Conservation (phyloP, 352 stramenopile species). For the Phytopythium oedochilum region DNA sequence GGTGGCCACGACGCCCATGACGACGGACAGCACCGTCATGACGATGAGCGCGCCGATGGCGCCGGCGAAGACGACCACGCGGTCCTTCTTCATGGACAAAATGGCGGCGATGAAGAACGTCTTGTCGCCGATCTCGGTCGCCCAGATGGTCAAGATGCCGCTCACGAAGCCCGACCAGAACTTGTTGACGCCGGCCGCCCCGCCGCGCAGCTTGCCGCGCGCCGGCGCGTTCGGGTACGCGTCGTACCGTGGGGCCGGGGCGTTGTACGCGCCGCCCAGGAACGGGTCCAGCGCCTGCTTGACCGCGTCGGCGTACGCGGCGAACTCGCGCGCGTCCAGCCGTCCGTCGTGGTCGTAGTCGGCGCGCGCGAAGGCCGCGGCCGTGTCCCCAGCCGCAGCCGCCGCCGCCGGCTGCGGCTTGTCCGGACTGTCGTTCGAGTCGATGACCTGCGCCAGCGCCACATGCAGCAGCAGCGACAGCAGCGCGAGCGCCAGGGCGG, state of each 20-base stretch:
- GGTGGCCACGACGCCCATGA: conserved; percentile 96
- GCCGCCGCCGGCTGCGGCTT: too few species aligned
- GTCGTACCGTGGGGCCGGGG: conserved; percentile 9
- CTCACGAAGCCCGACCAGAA: conserved; percentile 87
- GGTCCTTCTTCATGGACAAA: conserved; percentile 95
- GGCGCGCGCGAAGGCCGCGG: conserved; percentile 53
- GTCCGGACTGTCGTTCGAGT: conserved; percentile 12
- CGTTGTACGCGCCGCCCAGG: conserved; percentile 20
- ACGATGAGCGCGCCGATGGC: conserved; percentile 93
- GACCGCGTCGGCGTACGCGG: conserved; percentile 46
- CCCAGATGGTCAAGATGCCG: conserved; percentile 95
- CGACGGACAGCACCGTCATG: conserved; percentile 98
- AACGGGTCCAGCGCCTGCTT: conserved; percentile 53
- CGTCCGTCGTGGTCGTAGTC: conserved; percentile 71
- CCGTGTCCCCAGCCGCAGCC: conserved; percentile 14
- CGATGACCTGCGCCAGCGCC: conserved; percentile 1
- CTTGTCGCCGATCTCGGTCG: conserved; percentile 99
- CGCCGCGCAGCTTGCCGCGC: conserved; percentile 22
- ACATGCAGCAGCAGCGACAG: conserved; percentile 17
- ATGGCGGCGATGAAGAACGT: conserved; percentile 99
- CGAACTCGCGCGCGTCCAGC: conserved; percentile 61
- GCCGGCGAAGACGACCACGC: conserved; percentile 94
- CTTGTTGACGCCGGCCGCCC: conserved; percentile 46
- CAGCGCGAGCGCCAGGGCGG: conserved; percentile 14
- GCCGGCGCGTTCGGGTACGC: conserved; percentile 6